Percentiles rank a stretch among this genome's conserved stretches.
Conservation (phyloP, 768 basidiomycete genomes). For the Leccinum longicurvipes region DNA sequence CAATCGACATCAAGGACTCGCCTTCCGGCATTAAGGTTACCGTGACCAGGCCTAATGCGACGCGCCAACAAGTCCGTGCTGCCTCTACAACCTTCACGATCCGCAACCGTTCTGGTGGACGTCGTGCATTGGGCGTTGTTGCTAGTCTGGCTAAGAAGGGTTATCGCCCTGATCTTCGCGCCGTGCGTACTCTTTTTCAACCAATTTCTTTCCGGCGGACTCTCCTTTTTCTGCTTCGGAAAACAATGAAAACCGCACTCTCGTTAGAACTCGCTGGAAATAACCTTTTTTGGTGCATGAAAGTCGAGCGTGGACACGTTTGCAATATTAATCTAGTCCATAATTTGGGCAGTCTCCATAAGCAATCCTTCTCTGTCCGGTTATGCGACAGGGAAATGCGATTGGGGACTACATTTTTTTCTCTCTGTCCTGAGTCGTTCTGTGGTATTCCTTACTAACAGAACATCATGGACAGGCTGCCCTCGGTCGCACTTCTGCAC, state of each 20-base stretch:
- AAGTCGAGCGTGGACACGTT: slow-evolving; percentile 92
- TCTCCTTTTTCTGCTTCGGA: background rate
- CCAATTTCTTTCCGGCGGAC: background rate
- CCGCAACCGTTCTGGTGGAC: slow-evolving; percentile 66
- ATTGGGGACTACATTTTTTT: slow-evolving; percentile 23
- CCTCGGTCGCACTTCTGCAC: slow-evolving; percentile 73
- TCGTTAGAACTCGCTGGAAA: slow-evolving; percentile 92
- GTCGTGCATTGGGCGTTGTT: slow-evolving; percentile 66
- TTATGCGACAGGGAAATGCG: slow-evolving; percentile 29
- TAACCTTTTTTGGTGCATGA: slow-evolving; percentile 56
- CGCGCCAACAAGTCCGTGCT: slow-evolving; percentile 46
- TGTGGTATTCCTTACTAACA: slow-evolving; percentile 49
- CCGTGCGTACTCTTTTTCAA: slow-evolving; percentile 47
- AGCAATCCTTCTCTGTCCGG: slow-evolving; percentile 24
- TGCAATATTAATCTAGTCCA: slow-evolving; percentile 59
- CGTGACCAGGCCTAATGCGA: slow-evolving; percentile 62
- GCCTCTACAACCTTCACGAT: slow-evolving; percentile 50
- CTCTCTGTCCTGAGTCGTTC: slow-evolving; percentile 4
- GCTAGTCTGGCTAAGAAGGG: slow-evolving; percentile 58
- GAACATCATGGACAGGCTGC: slow-evolving; percentile 48
- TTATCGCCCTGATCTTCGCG: slow-evolving; percentile 76
- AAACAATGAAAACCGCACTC: slow-evolving; percentile 52
- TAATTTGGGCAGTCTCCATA: slow-evolving; percentile 21
- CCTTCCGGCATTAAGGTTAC: slow-evolving; percentile 55
- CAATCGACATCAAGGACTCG: slow-evolving; percentile 59